phyloP scores from a whole-genome alignment of 1,139 yeast species.

The Wickerhamomyces sp. region DNA sequence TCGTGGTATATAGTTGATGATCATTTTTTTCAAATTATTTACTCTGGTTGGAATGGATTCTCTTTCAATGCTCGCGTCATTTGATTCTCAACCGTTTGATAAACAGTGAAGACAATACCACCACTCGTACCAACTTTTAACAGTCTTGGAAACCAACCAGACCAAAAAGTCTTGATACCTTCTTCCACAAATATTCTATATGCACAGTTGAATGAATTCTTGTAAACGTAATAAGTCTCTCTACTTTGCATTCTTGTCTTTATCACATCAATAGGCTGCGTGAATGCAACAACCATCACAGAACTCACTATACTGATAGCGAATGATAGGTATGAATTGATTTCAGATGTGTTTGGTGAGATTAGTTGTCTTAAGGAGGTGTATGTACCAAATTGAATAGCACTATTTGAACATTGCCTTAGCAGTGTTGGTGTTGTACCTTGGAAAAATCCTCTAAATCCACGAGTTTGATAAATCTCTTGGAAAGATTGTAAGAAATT shows the following conservation, averaged over 20 bases:
- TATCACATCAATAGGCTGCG: constrained; percentile 89
- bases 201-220: constrained; percentile 68
- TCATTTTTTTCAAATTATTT: too few species aligned
- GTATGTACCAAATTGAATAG: constrained; percentile 81
- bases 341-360: constrained; percentile 42
- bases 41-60: constrained; percentile 39
- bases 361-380: constrained; percentile 68
- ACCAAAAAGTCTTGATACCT: constrained; percentile 61
- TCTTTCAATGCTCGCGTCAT: constrained; percentile 45
- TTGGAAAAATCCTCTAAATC: constrained; percentile 70
- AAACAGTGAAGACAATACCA: constrained; percentile 68
- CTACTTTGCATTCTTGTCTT: constrained; percentile 87
- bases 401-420: constrained; percentile 74
- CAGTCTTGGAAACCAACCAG: constrained; percentile 77
- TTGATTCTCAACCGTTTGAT: constrained; percentile 51
- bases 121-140: constrained; percentile 77
- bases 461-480: constrained; percentile 73
- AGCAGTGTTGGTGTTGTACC: constrained; percentile 77
- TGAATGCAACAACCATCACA: constrained; percentile 63
- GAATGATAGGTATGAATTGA: constrained; percentile 42
- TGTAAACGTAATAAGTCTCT: constrained; percentile 51
- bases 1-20: too few species aligned
- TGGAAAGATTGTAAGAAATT: constrained; percentile 47
- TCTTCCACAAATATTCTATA: constrained; percentile 67
- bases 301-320: constrained; percentile 54